Conservation (phyloP, 768 basidiomycete species). For the Hericium coralloides region DNA sequence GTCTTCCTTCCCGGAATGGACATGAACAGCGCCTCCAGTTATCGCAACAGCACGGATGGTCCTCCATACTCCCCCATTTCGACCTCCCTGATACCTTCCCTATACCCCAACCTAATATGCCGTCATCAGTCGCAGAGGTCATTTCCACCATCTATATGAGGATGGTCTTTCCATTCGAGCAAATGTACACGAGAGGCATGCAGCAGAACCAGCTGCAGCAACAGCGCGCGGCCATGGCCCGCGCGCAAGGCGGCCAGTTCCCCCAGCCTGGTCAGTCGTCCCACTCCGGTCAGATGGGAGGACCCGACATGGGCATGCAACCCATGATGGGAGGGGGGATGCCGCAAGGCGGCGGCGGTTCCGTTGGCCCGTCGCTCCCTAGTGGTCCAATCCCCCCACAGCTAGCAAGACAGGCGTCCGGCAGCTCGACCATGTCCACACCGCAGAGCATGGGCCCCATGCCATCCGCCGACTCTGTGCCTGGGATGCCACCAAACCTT, state of each 20-base stretch:
- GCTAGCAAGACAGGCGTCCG: constrained; percentile 5
- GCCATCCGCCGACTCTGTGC: constrained; percentile 9
- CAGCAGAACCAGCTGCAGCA: constrained; percentile 48
- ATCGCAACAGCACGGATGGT: constrained; percentile 11
- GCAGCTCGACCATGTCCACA: constrained; percentile 1
- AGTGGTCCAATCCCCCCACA: constrained; percentile 6
- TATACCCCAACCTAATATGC: constrained; percentile 25
- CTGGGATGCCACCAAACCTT: constrained; percentile 3
- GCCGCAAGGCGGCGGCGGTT: constrained; percentile 2
- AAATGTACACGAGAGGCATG: constrained; percentile 29
- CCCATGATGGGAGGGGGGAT: constrained; percentile 6
- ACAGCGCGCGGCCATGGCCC: constrained; percentile 45
- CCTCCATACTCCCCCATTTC: constrained; percentile 30
- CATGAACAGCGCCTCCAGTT: constrained; percentile 7
- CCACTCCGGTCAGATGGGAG: constrained; percentile 11
- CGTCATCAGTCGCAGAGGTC: constrained; percentile 35
- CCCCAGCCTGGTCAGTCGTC: constrained; percentile 15
- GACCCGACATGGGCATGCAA: constrained; percentile 8
- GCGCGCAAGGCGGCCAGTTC: constrained; percentile 28
- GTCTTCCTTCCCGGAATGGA: constrained; percentile 1
- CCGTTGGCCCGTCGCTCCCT: constrained; percentile 1
- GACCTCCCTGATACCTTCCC: constrained; percentile 28
- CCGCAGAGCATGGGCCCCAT: constrained; percentile 1
- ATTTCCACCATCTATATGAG: constrained; percentile 52
- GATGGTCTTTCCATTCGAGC: constrained; percentile 67